phyloP scores from a whole-genome alignment of 805 yeast species.

The Cyberlindnera petersonii region DNA sequence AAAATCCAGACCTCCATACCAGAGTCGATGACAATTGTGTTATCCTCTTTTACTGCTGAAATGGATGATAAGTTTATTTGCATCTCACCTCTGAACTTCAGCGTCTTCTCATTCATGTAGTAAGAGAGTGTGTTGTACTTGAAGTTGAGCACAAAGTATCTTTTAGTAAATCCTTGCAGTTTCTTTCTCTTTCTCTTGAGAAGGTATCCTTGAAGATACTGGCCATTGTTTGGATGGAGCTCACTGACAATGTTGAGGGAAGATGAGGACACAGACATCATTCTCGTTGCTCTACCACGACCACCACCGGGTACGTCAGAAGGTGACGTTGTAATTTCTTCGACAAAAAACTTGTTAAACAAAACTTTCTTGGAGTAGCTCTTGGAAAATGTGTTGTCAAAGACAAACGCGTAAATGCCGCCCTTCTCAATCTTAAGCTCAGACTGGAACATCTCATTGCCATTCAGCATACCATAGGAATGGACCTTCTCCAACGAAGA shows the following conservation, averaged over 20 bases:
- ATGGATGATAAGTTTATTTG: slow-evolving; percentile 80
- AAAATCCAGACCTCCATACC: slow-evolving; percentile 94
- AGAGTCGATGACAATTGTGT: slow-evolving; percentile 79
- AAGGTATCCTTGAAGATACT: slow-evolving; percentile 72
- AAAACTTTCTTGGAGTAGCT: slow-evolving; percentile 76
- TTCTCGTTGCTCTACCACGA: slow-evolving; percentile 9
- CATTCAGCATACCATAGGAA: slow-evolving; percentile 54
- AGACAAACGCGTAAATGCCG: slow-evolving; percentile 81
- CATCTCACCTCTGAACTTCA: slow-evolving; percentile 85
- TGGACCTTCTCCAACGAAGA: slow-evolving; percentile 48
- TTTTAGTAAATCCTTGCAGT: slow-evolving; percentile 78
- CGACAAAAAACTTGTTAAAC: slow-evolving; percentile 43
- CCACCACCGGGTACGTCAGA: neutral
- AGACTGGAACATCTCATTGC: slow-evolving; percentile 63
- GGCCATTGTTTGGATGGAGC: slow-evolving; percentile 54
- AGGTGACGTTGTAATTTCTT: slow-evolving; percentile 20
- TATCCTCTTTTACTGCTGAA: slow-evolving; percentile 64
- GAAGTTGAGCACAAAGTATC: slow-evolving; percentile 81
- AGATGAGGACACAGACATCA: slow-evolving; percentile 18
- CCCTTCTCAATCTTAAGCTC: slow-evolving; percentile 52
- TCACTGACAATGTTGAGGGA: slow-evolving; percentile 21
- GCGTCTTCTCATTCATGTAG: slow-evolving; percentile 64
- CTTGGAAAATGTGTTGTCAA: slow-evolving; percentile 89
- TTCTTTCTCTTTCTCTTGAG: slow-evolving; percentile 79
- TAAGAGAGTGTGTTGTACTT: slow-evolving; percentile 81